These are phyloP conservation scores for Xylaria digitata DNA, from an alignment of 2,329 filamentous ascomycete species.

Conservation along the genomic window DNA sequence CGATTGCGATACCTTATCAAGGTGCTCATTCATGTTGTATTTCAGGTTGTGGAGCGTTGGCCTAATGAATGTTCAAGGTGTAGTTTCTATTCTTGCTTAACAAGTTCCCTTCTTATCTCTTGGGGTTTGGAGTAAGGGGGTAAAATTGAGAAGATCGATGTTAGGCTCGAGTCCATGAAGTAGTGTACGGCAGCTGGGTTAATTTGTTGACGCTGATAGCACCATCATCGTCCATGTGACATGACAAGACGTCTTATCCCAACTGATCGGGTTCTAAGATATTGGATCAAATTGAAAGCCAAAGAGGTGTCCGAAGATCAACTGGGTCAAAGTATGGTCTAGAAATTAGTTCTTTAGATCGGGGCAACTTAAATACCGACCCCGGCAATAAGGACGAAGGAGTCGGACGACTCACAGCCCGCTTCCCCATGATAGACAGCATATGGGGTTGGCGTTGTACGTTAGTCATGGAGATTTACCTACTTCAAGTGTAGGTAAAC, in stretches of 20 bases:
- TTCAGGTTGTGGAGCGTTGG: neutral
- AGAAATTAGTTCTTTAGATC: neutral
- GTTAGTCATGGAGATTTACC: neutral
- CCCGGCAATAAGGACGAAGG: no score
- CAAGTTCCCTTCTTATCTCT: neutral
- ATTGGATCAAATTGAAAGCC: neutral
- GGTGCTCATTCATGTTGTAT: neutral
- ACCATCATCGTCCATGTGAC: neutral
- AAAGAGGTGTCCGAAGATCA: neutral
- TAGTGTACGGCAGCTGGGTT: neutral
- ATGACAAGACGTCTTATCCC: neutral
- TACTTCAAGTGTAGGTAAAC: neutral
- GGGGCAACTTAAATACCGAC: neutral
- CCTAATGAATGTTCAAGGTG: neutral
- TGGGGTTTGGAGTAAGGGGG: no score
- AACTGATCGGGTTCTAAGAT: neutral
- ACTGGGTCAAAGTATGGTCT: neutral
- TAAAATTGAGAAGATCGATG: neutral
- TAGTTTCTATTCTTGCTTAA: neutral
- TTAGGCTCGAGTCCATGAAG: neutral
- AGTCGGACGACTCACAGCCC: no score
- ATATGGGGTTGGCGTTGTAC: constrained; percentile 5
- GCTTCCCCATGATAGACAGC: no score
- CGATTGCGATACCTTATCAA: neutral
- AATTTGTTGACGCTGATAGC: neutral